Evolutionary conservation across 2,329 filamentous ascomycete species (phyloP), one percentile per base, ranked within the genome.

Genomic region (Xylaria sp.): DNA sequence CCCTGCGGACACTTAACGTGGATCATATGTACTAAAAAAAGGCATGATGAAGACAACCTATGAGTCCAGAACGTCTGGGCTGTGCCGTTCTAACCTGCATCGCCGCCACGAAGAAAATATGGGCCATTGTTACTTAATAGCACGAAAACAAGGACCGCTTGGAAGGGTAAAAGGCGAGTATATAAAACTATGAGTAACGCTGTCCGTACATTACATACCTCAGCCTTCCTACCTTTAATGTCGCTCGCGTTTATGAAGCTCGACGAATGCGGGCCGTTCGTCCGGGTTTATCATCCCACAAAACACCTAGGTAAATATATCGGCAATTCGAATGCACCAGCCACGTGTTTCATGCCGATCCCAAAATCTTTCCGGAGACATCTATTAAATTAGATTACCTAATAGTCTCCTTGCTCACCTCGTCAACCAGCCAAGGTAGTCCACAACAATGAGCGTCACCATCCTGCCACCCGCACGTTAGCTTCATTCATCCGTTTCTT

Each of bases 401-500:
- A 58, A 56, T 50, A 20, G 15, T 51, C n/a, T 42, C 33, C 22
- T 42, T 49, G 44, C 61, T 79, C 79, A 89, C 76, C 82, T 87
- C 54, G 87, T 89, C 57, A 89, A 70, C 77, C 79, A 89, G 61
- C 86, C 86, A 50, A 89, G 82, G 72, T 89, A 89, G 69, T 89
- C 87, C 50, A 86, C 86, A 38, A 88, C 86, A 65, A 89, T 86
- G 66, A 89, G 77, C 1, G 87, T 89, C 54, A 89, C 85, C 87
- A 89, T 89, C 25, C 86, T 89, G 67, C 29, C 67, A 61, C 33
- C 29, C 25, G 54, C 38, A 47, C 20, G 73, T 79, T 65, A 78
- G 75, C 69, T 63, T 66, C 54, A 49, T 57, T 29, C 49, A 36
- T 44, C 9, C 3, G 20, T 57, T 47, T 3, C 54, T 51, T 63